Conservation (phyloP, 2,329 filamentous ascomycete genomes). For the Capronia epimyces region DNA sequence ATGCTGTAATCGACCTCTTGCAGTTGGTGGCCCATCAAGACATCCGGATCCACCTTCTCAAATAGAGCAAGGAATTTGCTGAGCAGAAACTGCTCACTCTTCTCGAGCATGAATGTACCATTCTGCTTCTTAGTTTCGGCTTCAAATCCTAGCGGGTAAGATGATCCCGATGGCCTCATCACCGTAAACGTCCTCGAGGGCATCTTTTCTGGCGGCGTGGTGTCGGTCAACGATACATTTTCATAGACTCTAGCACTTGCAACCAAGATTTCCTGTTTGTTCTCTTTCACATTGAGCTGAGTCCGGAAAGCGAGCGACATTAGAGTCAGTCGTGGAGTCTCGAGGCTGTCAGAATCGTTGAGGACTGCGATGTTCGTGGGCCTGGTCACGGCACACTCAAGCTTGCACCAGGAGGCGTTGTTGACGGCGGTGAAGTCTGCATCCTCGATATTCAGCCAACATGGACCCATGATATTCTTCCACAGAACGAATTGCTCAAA, state of each 20-base stretch:
- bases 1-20: conserved; percentile 96
- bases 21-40: conserved; percentile 88
- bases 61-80: conserved; percentile 86
- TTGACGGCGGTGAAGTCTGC: conserved; percentile 78
- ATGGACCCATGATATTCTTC: conserved; percentile 99
- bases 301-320: conserved; percentile 92
- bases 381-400: conserved; percentile 76
- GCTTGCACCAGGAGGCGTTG: conserved; percentile 94
- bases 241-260: conserved; percentile 91
- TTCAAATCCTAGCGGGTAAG: conserved; percentile 85
- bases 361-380: conserved; percentile 69
- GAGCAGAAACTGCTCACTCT: conserved; percentile 76
- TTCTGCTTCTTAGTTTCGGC: conserved; percentile 50
- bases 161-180: conserved; percentile 69
- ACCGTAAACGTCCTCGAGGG: conserved; percentile 88
- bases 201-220: conserved; percentile 79
- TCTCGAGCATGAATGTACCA: conserved; percentile 75
- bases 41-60: conserved; percentile 83
- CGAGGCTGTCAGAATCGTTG: conserved; percentile 71
- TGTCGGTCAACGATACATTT: conserved; percentile 79
- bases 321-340: conserved; percentile 82
- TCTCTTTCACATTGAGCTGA: conserved; percentile 80
- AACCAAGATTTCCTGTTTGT: conserved; percentile 92
- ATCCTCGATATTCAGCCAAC: conserved; percentile 87
- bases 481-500: conserved; percentile 98